Evolutionary conservation across 2,329 filamentous ascomycete genomes (phyloP).

Genomic region (Ophiostoma ulmi): DNA sequence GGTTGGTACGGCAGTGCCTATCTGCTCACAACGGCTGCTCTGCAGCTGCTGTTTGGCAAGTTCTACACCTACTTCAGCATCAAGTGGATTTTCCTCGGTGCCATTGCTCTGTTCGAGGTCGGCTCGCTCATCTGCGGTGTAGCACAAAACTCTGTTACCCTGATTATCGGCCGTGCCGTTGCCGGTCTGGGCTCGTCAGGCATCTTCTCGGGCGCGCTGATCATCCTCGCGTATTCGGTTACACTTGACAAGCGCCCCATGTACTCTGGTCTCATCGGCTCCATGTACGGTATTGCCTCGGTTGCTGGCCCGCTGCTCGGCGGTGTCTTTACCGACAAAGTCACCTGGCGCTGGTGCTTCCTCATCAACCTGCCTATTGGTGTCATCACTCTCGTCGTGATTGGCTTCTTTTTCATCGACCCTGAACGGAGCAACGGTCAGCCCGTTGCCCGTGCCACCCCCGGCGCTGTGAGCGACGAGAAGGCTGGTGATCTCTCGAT

Average conservation of each 20-base stretch:
- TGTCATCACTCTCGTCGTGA: conserved; percentile 29
- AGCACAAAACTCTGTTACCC: conserved; percentile 27
- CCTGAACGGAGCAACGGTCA: conserved; percentile 21
- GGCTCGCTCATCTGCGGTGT: conserved; percentile 36
- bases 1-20: conserved; percentile 42
- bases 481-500: neutral
- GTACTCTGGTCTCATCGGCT: conserved; percentile 36
- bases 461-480: neutral
- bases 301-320: conserved; percentile 30
- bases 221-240: conserved; percentile 34
- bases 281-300: conserved; percentile 40
- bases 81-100: conserved; percentile 35
- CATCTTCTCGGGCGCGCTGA: conserved; percentile 37
- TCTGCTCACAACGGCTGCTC: conserved; percentile 35
- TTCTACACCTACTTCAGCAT: conserved; percentile 38
- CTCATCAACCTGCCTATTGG: conserved; percentile 35
- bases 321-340: conserved; percentile 30
- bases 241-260: conserved; percentile 27
- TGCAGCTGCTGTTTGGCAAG: conserved; percentile 35
- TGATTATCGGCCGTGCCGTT: conserved; percentile 30
- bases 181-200: conserved; percentile 36
- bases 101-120: conserved; percentile 37
- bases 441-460: conserved; percentile 5
- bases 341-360: conserved; percentile 36
- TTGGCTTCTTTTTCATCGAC: conserved; percentile 27